Base-by-base conservation (phyloP, 768 basidiomycete species). In the Crassisporium funariophilum region DNA sequence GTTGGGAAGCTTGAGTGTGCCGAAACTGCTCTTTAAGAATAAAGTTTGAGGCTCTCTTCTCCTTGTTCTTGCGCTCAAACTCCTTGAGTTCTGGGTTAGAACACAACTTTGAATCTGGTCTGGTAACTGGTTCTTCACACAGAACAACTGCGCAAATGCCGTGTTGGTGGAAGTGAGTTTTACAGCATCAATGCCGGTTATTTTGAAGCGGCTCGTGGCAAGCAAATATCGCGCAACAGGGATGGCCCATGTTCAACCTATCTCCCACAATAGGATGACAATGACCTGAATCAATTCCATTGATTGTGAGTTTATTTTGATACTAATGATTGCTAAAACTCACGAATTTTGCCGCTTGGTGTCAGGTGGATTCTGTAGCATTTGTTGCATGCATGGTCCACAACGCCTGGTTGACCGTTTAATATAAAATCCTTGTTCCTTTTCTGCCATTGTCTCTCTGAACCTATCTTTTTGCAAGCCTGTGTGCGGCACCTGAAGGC, bases 381-480 rank as follows among this genome's bases (percentile, higher is more conserved):
- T 29, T 56, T 58, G 4, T 62, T 47, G 24, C 67, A 68, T n/a
- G 44, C 54, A 50, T 66, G 66, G 2, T 4, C n/a, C 3, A 62
- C 47, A 0, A 44, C 58, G 15, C 64, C 62, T 12, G 55, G 53
- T 25, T 67, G 64, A 0, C 65, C 65, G 19, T 53, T 25, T 2
- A 50, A 16, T 4, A 60, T 42, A 1, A 67, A 62, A 2, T 47
- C 39, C 0, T 34, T 3, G 36, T 66, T 70, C 0, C 65, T 44
- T 9, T 4, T 41, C 54, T 6, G 47, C 36, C 54, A 67, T 67
- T 5, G 60, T 61, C 1, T 17, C 50, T 11, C 39, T 56, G 49
- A 68, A 68, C 0, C 60, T 49, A 20, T 63, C 52, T 4, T 46
- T 44, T 38, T 68, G 66, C 4, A 44, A 19, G 6, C 67, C 63